Percentiles rank a stretch among this genome's conserved stretches.
Evolutionary conservation across 257 asterid species (phyloP).

Genomic region (Capsicum baccatum): DNA sequence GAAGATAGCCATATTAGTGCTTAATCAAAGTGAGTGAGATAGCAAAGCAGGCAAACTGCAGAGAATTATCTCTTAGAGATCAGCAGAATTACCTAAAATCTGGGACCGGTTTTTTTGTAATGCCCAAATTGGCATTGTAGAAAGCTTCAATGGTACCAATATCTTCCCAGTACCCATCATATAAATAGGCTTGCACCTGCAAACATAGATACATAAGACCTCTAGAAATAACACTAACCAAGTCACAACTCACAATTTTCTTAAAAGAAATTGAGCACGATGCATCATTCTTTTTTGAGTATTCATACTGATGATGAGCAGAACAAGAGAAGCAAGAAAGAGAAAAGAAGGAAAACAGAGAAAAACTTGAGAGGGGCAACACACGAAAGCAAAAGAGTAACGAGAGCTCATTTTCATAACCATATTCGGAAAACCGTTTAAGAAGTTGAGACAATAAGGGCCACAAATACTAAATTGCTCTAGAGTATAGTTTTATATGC

Average conservation of each 20-base stretch:
- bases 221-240: neutral
- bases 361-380: neutral
- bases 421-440: neutral
- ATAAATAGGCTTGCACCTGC: constrained; percentile 95
- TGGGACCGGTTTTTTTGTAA: constrained; percentile 91
- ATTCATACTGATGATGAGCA: neutral
- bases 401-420: neutral
- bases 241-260: neutral
- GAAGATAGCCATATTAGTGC: constrained; percentile 30
- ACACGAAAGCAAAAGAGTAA: neutral
- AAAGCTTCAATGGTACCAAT: constrained; percentile 98
- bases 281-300: neutral
- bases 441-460: neutral
- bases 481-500: neutral
- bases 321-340: neutral
- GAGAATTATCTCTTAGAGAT: constrained; percentile 6
- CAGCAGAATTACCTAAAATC: constrained; percentile 69
- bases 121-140: constrained; percentile 93
- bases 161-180: constrained; percentile 98
- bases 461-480: neutral
- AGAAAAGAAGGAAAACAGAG: neutral
- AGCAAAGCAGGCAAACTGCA: neutral
- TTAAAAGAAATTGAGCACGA: neutral
- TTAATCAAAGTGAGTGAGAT: neutral
- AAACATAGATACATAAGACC: neutral